A percentile compares a stretch with the other conserved stretches of the same genome.
These are phyloP conservation scores for Sophora flavescens DNA, from an alignment of 306 rosid genomes.

Conservation along the genomic window DNA sequence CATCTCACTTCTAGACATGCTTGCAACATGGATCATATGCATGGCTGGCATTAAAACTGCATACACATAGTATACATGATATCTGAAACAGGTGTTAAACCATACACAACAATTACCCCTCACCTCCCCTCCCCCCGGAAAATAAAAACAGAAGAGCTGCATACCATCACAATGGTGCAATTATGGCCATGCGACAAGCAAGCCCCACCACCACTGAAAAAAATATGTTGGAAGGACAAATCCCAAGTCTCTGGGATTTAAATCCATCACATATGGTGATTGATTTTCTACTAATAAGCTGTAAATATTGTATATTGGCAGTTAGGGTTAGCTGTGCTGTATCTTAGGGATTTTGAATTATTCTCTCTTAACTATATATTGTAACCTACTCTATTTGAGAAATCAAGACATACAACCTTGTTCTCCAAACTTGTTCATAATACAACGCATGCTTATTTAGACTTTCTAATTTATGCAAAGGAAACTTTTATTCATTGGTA, in stretches of 20 bases:
- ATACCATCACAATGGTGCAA: constrained; percentile 6
- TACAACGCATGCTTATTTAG: not conserved
- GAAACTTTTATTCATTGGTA: constrained; percentile 1
- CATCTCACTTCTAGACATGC: constrained; percentile 21
- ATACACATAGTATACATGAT: not conserved
- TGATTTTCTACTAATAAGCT: not conserved
- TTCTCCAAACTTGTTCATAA: not conserved
- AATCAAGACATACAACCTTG: not conserved
- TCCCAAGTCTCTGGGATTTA: not conserved
- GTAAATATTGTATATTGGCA: too few relatives aligned
- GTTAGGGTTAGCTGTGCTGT: not conserved
- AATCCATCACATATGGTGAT: not conserved
- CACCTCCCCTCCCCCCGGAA: too few relatives aligned
- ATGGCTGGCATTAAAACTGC: not conserved
- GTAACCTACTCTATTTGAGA: not conserved
- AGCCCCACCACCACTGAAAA: not conserved
- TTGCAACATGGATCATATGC: constrained; percentile 21
- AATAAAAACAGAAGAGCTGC: not conserved
- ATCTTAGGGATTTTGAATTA: too few relatives aligned
- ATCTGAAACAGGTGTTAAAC: too few relatives aligned
- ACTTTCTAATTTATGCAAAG: not conserved
- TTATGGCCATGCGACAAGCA: not conserved
- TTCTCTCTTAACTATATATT: too few relatives aligned
- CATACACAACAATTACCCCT: not conserved
- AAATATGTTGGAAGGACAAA: not conserved